Evolutionary conservation across 352 stramenopile species (phyloP).

Genomic region (Phytophthora vignae): DNA sequence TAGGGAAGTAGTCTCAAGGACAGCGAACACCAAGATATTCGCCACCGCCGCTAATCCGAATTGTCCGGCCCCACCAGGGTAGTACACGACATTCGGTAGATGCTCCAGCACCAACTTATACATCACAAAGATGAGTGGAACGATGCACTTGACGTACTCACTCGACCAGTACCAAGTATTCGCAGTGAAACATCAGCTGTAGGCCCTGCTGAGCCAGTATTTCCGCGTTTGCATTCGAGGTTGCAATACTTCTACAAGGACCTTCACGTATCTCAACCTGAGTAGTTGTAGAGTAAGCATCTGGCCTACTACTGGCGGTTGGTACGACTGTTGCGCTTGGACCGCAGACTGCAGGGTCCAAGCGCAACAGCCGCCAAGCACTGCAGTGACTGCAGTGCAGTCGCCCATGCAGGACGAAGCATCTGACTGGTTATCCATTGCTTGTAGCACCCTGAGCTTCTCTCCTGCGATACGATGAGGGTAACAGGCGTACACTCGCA

Average conservation of each 20-base stretch:
- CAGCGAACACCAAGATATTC: background rate
- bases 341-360: no score
- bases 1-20: background rate
- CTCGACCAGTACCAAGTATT: background rate
- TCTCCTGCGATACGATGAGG: background rate
- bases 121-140: background rate
- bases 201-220: background rate
- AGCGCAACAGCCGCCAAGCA: no score
- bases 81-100: background rate
- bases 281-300: no score
- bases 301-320: background rate
- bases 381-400: no score
- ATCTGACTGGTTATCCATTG: background rate
- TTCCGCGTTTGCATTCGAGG: no score
- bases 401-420: background rate
- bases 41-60: background rate
- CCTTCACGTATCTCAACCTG: no score
- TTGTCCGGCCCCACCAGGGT: background rate
- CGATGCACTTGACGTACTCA: background rate
- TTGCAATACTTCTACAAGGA: no score
- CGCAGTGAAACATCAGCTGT: background rate
- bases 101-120: background rate
- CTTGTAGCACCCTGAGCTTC: background rate
- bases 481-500: background rate
- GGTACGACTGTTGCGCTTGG: background rate